Conservation (phyloP, 805 yeast species). For the Zygotorulaspora chibaensis region DNA sequence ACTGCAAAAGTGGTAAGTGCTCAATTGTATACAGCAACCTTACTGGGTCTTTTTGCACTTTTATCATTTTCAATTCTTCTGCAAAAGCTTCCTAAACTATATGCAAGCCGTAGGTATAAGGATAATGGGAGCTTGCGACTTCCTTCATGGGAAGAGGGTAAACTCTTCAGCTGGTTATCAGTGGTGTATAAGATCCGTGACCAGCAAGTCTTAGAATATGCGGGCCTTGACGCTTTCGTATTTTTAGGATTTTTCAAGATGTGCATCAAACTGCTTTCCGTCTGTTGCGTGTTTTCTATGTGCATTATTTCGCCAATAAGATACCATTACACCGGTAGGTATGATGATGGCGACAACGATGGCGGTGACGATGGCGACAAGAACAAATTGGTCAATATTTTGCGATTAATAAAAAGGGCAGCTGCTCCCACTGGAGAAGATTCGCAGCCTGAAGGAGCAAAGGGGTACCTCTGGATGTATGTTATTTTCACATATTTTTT, state of each 20-base stretch:
- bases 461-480: slow-evolving; percentile 72
- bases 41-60: slow-evolving; percentile 67
- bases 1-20: slow-evolving; percentile 62
- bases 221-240: slow-evolving; percentile 93
- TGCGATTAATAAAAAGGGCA: slow-evolving; percentile 7
- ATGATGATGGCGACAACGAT: slow-evolving; percentile 54
- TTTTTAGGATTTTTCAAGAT: slow-evolving; percentile 86
- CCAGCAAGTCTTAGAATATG: slow-evolving; percentile 73
- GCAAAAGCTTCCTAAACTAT: slow-evolving; percentile 71
- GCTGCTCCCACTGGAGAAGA: slow-evolving; percentile 27
- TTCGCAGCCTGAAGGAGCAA: slow-evolving; percentile 40
- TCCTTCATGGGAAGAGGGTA: slow-evolving; percentile 37
- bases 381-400: background rate
- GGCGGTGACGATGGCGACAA: background rate
- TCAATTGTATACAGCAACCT: slow-evolving; percentile 65
- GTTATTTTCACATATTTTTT: slow-evolving; percentile 83
- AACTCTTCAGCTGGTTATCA: slow-evolving; percentile 79
- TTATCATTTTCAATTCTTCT: slow-evolving; percentile 66
- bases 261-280: slow-evolving; percentile 64
- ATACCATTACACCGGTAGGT: slow-evolving; percentile 74
- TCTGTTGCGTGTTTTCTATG: slow-evolving; percentile 66
- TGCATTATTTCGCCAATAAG: slow-evolving; percentile 80
- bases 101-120: slow-evolving; percentile 64
- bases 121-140: slow-evolving; percentile 23
- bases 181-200: slow-evolving; percentile 63